Evolutionary conservation across 139 green algal genomes (phyloP).

Genomic region (Marvania coccoides): DNA sequence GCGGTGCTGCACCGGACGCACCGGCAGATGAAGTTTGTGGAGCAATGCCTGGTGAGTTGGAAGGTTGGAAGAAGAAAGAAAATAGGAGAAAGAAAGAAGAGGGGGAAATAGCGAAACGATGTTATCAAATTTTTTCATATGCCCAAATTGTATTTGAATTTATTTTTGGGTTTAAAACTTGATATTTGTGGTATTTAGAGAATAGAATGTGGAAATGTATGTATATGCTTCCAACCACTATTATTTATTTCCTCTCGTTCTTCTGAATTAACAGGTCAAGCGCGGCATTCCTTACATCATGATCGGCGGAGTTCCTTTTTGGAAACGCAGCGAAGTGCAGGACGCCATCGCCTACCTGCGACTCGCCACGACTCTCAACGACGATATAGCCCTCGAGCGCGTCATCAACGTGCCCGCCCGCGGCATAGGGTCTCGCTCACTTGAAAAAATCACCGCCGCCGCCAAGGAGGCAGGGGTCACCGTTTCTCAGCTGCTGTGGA

Average conservation of each 20-base stretch:
- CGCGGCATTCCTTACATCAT: conserved; percentile 32
- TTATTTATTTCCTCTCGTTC: too few relatives aligned
- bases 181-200: too few relatives aligned
- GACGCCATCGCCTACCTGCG: conserved; percentile 54
- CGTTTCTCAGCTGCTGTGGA: neutral
- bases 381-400: conserved; percentile 39
- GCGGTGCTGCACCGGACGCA: conserved; percentile 45
- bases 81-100: too few relatives aligned
- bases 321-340: conserved; percentile 36
- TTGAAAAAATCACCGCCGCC: neutral
- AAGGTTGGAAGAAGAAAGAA: too few relatives aligned
- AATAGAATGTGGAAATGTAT: too few relatives aligned
- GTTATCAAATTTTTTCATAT: too few relatives aligned
- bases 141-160: too few relatives aligned
- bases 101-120: too few relatives aligned
- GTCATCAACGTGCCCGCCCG: conserved; percentile 48
- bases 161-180: too few relatives aligned
- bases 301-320: conserved; percentile 46
- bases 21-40: conserved; percentile 21
- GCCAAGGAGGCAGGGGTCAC: neutral
- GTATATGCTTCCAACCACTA: too few relatives aligned
- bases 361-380: conserved; percentile 27
- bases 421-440: conserved; percentile 14
- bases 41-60: too few relatives aligned
- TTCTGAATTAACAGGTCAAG: conserved; percentile 23